Evolutionary conservation across 176 grass and related monocot genomes (phyloP), one percentile per base, ranked within the genome.

Genomic region (Rhynchospora breviuscula): DNA sequence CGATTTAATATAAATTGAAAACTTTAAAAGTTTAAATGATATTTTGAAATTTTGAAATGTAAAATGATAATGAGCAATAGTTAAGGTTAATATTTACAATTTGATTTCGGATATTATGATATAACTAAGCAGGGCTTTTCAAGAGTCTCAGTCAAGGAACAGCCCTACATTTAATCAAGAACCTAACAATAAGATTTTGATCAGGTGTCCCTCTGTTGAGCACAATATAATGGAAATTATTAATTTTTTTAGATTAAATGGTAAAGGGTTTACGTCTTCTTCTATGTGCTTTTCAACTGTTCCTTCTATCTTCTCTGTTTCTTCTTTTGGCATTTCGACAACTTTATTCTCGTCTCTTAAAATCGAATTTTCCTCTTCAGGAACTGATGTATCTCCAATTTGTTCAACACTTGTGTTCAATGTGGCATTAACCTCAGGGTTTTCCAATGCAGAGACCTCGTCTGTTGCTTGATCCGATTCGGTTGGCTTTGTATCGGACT

Each of bases 241-340:
- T 67, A 35, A 46, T 2, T 52, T 53, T 26, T 13, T 53, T 0
- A 51, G 19, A 53, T 51, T 49, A 49, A 6, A 54, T 26, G 12
- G 21, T 77, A 56, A 54, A 54, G 10, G 48, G 12, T 54, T 31
- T 77, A 77, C 72, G 48, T 77, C 72, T 77, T 77, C 49, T 71
- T 71, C 43, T 59, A 9, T 59, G 25, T 74, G 57, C 49, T 40
- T 84, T 53, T 58, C 33, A 26, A 43, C 12, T 58, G 66, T 18
- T 83, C 7, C 60, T 59, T 45, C 44, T 17, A 43, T 80, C 26
- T 49, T 67, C 80, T 67, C 25, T 62, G 26, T 8, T 44, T 63
- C 58, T 17, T 80, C 25, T 60, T 44, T 21, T 45, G 78, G 78
- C 67, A 13, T 71, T 71, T 71, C 1, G 7, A 62, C 6, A 52